These are phyloP conservation scores for Boletales sp. DNA, from an alignment of 768 basidiomycete genomes.

Conservation along the genomic window DNA sequence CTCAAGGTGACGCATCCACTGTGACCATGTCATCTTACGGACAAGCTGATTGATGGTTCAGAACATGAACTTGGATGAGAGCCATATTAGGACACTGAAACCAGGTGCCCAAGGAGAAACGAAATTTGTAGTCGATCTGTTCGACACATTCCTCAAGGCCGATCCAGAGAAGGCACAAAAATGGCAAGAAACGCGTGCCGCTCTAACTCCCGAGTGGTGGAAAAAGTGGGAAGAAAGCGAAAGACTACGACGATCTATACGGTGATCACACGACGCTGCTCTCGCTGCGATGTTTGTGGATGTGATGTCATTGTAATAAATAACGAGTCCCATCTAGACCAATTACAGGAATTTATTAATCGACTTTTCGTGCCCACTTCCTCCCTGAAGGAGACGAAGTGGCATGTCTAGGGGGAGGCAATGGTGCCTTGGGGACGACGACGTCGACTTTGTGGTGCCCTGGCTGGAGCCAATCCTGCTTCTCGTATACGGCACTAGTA, in stretches of 20 bases:
- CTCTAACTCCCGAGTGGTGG: conserved; percentile 28
- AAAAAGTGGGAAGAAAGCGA: conserved; percentile 26
- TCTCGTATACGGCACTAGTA: conserved; percentile 24
- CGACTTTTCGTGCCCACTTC: conserved; percentile 74
- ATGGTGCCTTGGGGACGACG: conserved; percentile 41
- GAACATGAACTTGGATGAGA: conserved; percentile 18
- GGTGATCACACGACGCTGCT: background rate
- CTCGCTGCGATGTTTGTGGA: background rate
- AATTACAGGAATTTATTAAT: conserved; percentile 38
- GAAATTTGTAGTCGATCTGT: conserved; percentile 14
- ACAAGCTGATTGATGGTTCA: conserved; percentile 5
- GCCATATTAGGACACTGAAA: conserved; percentile 8
- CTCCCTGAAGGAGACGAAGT: conserved; percentile 49
- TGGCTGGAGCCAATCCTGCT: conserved; percentile 24
- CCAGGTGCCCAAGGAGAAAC: conserved; percentile 7
- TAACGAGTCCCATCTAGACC: conserved; percentile 10
- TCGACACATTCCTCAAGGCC: conserved; percentile 25
- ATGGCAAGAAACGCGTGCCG: conserved; percentile 23
- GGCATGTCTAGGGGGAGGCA: conserved; percentile 38
- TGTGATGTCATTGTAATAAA: conserved; percentile 13
- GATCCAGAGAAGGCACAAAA: conserved; percentile 17
- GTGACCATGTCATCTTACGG: background rate
- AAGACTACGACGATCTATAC: conserved; percentile 6
- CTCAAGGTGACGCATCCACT: conserved; percentile 20
- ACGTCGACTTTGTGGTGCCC: conserved; percentile 37